These are phyloP conservation scores for Botryosphaeria dothidea DNA, from an alignment of 2,329 filamentous ascomycete genomes.

Conservation along the genomic window DNA sequence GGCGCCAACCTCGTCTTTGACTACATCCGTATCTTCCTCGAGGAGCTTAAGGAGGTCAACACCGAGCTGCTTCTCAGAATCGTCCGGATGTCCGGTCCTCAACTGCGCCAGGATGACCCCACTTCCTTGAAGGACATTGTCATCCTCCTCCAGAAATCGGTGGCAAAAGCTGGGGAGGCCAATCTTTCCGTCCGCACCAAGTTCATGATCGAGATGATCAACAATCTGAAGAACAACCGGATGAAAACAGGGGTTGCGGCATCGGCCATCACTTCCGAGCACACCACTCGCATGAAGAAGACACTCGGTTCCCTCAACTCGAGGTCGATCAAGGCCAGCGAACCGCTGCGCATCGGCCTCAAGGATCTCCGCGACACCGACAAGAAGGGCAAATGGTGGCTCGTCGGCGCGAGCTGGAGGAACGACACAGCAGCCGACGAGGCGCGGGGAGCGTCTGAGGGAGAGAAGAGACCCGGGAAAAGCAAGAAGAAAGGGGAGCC, in stretches of 20 bases:
- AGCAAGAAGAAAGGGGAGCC: too few species aligned
- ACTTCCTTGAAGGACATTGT: constrained; percentile 88
- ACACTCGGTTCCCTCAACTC: constrained; percentile 75
- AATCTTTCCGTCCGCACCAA: constrained; percentile 84
- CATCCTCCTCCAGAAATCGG: constrained; percentile 70
- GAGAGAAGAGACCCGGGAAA: constrained; percentile 18
- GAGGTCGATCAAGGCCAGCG: constrained; percentile 68
- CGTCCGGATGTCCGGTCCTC: constrained; percentile 75
- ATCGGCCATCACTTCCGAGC: constrained; percentile 73
- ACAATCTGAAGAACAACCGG: constrained; percentile 91
- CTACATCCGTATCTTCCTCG: constrained; percentile 77
- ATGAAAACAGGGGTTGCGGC: constrained; percentile 73
- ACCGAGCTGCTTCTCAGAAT: constrained; percentile 85
- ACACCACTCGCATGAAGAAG: constrained; percentile 87
- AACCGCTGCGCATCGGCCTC: constrained; percentile 80
- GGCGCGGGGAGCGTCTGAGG: neutral
- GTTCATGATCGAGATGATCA: constrained; percentile 97
- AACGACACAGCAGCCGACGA: constrained; percentile 40
- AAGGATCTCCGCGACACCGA: constrained; percentile 80
- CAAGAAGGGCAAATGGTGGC: constrained; percentile 96
- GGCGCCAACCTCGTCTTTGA: constrained; percentile 85
- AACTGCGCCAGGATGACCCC: constrained; percentile 86
- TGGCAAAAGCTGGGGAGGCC: constrained; percentile 65
- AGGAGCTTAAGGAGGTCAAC: constrained; percentile 76
- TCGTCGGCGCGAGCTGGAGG: constrained; percentile 90